These are phyloP conservation scores for Gynostemma pentaphyllum DNA, from an alignment of 306 rosid genomes.

Conservation along the genomic window DNA sequence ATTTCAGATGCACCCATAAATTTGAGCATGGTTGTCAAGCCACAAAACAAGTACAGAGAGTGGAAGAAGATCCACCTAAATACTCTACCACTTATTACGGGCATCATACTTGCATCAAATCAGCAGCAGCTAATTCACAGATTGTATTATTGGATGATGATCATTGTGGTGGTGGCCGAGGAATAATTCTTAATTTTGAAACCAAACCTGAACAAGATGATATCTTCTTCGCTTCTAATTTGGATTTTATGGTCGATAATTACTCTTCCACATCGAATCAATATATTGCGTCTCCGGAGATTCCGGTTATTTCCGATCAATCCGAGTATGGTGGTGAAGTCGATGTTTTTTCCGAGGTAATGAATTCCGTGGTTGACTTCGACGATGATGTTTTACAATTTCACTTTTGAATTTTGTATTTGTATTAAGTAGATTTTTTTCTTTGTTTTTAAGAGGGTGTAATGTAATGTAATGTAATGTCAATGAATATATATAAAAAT, in stretches of 20 bases:
- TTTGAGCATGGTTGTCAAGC: conserved; percentile 56
- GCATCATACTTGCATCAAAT: conserved; percentile 38
- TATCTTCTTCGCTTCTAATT: not conserved
- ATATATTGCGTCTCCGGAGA: no score
- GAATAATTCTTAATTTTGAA: no score
- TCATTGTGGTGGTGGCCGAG: no score
- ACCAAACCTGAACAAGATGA: not conserved
- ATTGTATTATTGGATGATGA: no score
- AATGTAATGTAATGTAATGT: no score
- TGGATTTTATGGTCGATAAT: not conserved
- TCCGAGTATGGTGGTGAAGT: no score
- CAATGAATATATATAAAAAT: no score
- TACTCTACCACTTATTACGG: conserved; percentile 43
- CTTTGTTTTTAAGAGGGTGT: no score
- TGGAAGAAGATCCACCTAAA: conserved; percentile 38
- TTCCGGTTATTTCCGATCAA: no score
- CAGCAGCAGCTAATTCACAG: conserved; percentile 24
- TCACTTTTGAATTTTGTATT: not conserved
- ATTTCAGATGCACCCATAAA: conserved; percentile 72
- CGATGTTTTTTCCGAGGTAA: not conserved
- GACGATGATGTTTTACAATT: not conserved
- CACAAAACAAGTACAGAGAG: conserved; percentile 55
- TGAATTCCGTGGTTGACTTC: not conserved
- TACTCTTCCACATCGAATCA: no score
- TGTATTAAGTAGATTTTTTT: no score